Conservation (phyloP, 768 basidiomycete genomes). For the Collybia sordida region DNA sequence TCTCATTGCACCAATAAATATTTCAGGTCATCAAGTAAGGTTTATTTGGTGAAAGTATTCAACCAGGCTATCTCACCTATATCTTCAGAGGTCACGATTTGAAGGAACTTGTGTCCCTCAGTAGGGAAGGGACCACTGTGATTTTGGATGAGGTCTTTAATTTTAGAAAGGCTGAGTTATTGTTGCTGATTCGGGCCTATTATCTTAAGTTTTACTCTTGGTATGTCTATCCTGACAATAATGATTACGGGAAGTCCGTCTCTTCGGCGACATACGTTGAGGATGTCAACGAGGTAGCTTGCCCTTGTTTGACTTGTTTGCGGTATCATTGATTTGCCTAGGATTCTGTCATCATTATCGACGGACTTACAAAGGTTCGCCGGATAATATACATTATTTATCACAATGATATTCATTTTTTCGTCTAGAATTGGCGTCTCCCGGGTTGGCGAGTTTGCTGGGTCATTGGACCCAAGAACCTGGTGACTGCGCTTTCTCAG, state of each 20-base stretch:
- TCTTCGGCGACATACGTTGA: slow-evolving; percentile 84
- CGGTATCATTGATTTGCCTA: slow-evolving; percentile 14
- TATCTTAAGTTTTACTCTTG: slow-evolving; percentile 82
- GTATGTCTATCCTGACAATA: slow-evolving; percentile 87
- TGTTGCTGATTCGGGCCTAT: neutral
- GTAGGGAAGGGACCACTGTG: slow-evolving; percentile 78
- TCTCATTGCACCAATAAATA: neutral
- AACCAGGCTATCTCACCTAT: neutral
- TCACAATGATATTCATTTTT: neutral
- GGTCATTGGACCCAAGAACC: slow-evolving; percentile 89
- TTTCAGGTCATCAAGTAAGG: slow-evolving; percentile 51
- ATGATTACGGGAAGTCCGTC: slow-evolving; percentile 74
- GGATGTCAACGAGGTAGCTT: slow-evolving; percentile 72
- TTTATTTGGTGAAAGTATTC: neutral
- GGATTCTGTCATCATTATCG: slow-evolving; percentile 84
- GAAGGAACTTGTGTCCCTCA: slow-evolving; percentile 71
- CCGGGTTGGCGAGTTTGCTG: slow-evolving; percentile 95
- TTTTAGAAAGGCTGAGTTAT: neutral
- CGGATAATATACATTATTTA: neutral
- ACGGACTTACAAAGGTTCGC: slow-evolving; percentile 86
- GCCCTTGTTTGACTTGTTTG: no score
- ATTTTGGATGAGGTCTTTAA: slow-evolving; percentile 74
- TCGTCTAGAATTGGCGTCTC: slow-evolving; percentile 81
- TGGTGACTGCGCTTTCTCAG: slow-evolving; percentile 90
- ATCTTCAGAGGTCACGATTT: slow-evolving; percentile 69